Evolutionary conservation across 495 filamentous ascomycete species (phyloP).

Genomic region (Aspergillus conjunctus): DNA sequence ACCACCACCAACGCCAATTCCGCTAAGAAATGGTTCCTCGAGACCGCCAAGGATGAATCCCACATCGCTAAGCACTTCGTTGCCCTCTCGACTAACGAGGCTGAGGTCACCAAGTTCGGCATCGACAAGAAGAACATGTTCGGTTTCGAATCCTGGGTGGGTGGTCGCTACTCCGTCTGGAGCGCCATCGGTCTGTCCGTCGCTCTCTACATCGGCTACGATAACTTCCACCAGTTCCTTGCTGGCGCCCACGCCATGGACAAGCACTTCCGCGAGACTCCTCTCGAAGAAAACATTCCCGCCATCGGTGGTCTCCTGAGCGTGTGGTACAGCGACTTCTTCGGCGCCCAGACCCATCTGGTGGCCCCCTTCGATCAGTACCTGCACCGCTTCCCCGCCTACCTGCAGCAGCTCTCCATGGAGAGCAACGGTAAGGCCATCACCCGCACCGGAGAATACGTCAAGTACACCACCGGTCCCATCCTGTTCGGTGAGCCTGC

Average conservation of each 20-base stretch:
- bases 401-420: slow-evolving; percentile 98
- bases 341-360: slow-evolving; percentile 93
- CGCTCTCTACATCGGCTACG: slow-evolving; percentile 89
- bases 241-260: slow-evolving; percentile 97
- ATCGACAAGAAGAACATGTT: slow-evolving; percentile 99
- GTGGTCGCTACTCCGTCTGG: slow-evolving; percentile 97
- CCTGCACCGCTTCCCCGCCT: slow-evolving; percentile 96
- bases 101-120: slow-evolving; percentile 95
- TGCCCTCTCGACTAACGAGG: slow-evolving; percentile 93
- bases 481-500: slow-evolving; percentile 97
- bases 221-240: slow-evolving; percentile 97
- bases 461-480: slow-evolving; percentile 94
- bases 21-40: slow-evolving; percentile 95
- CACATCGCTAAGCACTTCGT: slow-evolving; percentile 98
- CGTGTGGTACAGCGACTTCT: slow-evolving; percentile 99
- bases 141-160: slow-evolving; percentile 96
- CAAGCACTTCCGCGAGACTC: slow-evolving; percentile 91
- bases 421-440: slow-evolving; percentile 99
- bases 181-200: slow-evolving; percentile 96
- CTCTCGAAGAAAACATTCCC: slow-evolving; percentile 93
- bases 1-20: slow-evolving; percentile 95
- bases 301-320: slow-evolving; percentile 88
- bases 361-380: slow-evolving; percentile 99
- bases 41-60: slow-evolving; percentile 71
- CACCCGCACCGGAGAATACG: slow-evolving; percentile 84